Base-by-base conservation (phyloP, 2,329 filamentous ascomycete genomes). In the Aspergillus nomiae region DNA sequence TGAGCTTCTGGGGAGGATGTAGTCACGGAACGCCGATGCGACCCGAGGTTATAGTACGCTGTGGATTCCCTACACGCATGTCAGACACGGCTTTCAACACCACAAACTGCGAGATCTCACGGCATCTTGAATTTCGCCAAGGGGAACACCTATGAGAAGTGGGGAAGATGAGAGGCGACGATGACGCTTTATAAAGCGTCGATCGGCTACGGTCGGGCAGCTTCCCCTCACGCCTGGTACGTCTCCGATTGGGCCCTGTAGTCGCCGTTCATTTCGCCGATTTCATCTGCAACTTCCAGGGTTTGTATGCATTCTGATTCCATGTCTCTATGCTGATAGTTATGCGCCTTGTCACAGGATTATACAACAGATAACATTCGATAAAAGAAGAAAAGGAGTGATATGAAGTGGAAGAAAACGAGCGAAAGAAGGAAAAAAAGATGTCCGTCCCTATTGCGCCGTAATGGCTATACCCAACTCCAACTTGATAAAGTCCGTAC, bases 21-120 rank as follows among this genome's bases (percentile, higher is more conserved):
- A 19, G 67, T 77, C 21, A 79, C 65, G 11, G 64, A 61, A 11
- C 76, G 82, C 65, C 78, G 77, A 50, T 74, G 75, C 5, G 67
- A 60, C 9, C 74, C 75, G 21, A 77, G 69, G 51, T 77, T 58
- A 58, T 71, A 77, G 61, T 77, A 76, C 12, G 51, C 8, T n/a
- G 21, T 12, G 5, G 26, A 24, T 55, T 55, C 51, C n/a, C 51
- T 55, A 26, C 1, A n/a, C 14, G n/a, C 21, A 38, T 10, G 51
- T 55, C 32, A 55, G 51, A 9, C 4, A 30, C 19, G 11, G 30
- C 10, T 5, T 30, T 32, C 32, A n/a, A 14, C 24, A 11, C 2
- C 12, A 30, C 10, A 26, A 10, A 24, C n/a, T 26, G 4, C 6
- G 19, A 36, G 4, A 34, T 36, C 51, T 34, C 30, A 55, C 51